Conservation (phyloP, 441 rosid genomes). For the Pelargonium fulgidum region DNA sequence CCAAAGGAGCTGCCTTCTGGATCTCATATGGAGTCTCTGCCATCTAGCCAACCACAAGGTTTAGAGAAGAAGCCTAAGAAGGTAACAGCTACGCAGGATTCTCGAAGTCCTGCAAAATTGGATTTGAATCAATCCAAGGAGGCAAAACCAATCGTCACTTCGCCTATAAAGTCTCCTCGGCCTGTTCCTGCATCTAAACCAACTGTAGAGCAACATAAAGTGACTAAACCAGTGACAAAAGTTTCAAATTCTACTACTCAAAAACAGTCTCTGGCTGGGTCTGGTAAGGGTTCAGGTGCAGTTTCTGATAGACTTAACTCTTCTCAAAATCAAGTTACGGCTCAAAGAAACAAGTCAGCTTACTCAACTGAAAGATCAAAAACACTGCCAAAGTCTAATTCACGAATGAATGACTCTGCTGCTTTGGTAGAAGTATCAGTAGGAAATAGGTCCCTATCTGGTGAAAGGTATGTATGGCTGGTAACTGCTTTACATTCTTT, state of each 20-base stretch:
- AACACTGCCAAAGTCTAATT: conserved; percentile 44
- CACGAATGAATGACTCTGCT: conserved; percentile 30
- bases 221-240: conserved; percentile 35
- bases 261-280: conserved; percentile 47
- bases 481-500: conserved; percentile 18
- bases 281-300: conserved; percentile 38
- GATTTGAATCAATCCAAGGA: conserved; percentile 37
- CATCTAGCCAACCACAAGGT: conserved; percentile 28
- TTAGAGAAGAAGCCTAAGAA: conserved; percentile 30
- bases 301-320: conserved; percentile 35
- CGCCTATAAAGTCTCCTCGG: conserved; percentile 52
- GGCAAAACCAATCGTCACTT: conserved; percentile 31
- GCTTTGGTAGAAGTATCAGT: conserved; percentile 34
- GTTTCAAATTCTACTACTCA: conserved; percentile 30
- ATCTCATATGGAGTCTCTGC: conserved; percentile 29
- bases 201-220: conserved; percentile 36
- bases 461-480: conserved; percentile 43
- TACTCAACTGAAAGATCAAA: conserved; percentile 50
- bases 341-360: conserved; percentile 44
- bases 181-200: conserved; percentile 27
- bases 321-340: conserved; percentile 39
- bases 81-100: conserved; percentile 24
- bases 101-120: conserved; percentile 36
- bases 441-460: conserved; percentile 34
- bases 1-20: conserved; percentile 33